Percentiles rank a stretch among this genome's conserved stretches.
Conservation (phyloP, 305 asterid genomes). For the Solanum hybrid region DNA sequence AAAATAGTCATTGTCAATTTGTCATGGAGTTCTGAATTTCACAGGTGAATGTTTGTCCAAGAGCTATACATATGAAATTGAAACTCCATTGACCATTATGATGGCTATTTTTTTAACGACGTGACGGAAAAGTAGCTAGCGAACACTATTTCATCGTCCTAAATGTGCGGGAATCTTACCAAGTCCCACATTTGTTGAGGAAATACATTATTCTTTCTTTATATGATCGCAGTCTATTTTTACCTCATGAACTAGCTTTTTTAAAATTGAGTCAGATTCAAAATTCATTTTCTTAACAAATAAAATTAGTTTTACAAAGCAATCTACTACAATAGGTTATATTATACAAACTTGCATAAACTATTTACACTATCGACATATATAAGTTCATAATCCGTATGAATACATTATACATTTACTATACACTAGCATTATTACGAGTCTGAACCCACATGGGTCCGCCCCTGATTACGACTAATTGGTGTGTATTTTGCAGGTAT, state of each 20-base stretch:
- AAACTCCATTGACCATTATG: not conserved
- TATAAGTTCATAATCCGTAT: not conserved
- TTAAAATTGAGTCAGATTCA: not conserved
- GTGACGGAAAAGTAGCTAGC: not conserved
- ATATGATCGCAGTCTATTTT: not conserved
- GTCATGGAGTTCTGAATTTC: not conserved
- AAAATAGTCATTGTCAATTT: not conserved
- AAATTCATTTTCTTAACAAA: not conserved
- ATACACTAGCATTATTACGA: not conserved
- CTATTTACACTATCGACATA: not conserved
- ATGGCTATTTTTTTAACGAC: not conserved
- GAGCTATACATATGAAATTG: not conserved
- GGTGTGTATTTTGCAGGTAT: slow-evolving; percentile 33
- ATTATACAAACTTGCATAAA: not conserved
- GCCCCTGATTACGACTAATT: not conserved
- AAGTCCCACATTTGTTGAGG: not conserved
- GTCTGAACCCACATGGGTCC: too few relatives aligned
- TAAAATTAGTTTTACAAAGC: not conserved
- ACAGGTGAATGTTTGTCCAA: not conserved
- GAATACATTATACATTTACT: not conserved
- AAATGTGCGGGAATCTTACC: not conserved
- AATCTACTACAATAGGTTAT: not conserved
- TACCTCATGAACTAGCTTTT: not conserved
- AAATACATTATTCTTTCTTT: not conserved
- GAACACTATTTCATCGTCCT: not conserved